Base-by-base conservation (phyloP, 192 early-diverging fungal genomes). In the Haplosporangium gracile region DNA sequence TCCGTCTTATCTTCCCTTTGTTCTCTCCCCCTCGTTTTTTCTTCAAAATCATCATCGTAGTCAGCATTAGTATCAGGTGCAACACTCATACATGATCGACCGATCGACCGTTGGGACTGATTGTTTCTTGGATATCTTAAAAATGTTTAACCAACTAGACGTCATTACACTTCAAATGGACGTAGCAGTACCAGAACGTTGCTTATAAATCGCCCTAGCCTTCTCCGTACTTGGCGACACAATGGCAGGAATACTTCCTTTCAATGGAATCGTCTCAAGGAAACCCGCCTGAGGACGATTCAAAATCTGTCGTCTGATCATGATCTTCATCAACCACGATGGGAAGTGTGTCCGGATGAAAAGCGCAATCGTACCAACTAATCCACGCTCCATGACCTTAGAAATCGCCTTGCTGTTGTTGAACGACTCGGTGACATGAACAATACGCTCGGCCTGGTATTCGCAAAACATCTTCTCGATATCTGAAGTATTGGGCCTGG, bases 351-450 rank as follows among this genome's bases (percentile, higher is more conserved):
- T 65, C 29, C 29, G 60, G 29, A 65, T 32, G 29, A 65, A 65
- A 15, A 65, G 26, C n/a, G 60, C 60, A 65, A 65, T 29, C 2
- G 60, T 4, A 15, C 60, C 60, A 9, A 26, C 60, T 3, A 65
- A 34, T 29, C 60, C 60, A 3, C 60, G n/a, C 29, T 65, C 60
- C 60, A 65, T 65, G 26, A 65, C 60, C 29, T 34, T 65, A 29
- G 60, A 26, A 29, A 65, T 24, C 11, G 60, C 60, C 60, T 65
- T 40, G 26, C 71, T 45, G 42, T 72, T 72, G 43, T 72, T 72
- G 42, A 13, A 72, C 2, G 71, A 40, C 10, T 29, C 71, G 5
- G 43, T 72, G 11, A 72, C 42, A 26, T 40, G 26, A 11, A 29
- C 71, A 45, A 45, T 3, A n/a, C 71, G 71, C n/a, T 72, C 71